A percentile compares a stretch with the other conserved stretches of the same genome.
Evolutionary conservation across 106 monocot species (phyloP).

Genomic region (Cymbidium sinense): DNA sequence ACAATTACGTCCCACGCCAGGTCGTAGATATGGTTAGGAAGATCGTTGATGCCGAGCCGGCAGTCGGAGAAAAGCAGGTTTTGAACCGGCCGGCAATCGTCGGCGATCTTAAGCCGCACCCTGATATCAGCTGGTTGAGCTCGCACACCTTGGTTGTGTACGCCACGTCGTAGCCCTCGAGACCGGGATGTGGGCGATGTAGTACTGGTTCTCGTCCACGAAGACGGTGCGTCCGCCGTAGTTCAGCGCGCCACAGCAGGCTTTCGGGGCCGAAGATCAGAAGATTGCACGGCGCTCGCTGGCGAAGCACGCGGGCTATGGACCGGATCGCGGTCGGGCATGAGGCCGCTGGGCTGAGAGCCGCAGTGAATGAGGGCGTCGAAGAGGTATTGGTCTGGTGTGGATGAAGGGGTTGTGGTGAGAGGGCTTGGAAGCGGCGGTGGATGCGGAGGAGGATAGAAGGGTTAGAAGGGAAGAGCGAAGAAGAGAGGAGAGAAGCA

Average conservation of each 20-base stretch:
- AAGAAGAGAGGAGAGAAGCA: too few relatives aligned
- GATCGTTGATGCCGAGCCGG: constrained; percentile 68
- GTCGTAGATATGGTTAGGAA: constrained; percentile 83
- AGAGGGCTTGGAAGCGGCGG: not conserved
- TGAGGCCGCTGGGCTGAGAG: constrained; percentile 25
- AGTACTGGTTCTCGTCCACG: constrained; percentile 77
- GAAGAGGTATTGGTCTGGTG: constrained; percentile 19
- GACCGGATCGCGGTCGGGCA: constrained; percentile 57
- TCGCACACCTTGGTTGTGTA: constrained; percentile 66
- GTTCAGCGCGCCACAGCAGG: constrained; percentile 81
- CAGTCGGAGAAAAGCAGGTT: constrained; percentile 87
- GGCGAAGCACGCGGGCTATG: constrained; percentile 40
- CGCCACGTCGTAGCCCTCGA: constrained; percentile 81
- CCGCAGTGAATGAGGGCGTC: constrained; percentile 70
- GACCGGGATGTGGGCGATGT: constrained; percentile 46
- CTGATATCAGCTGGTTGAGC: constrained; percentile 30
- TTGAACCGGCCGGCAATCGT: constrained; percentile 75
- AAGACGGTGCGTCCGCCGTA: constrained; percentile 85
- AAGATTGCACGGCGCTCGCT: constrained; percentile 68
- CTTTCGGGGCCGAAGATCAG: constrained; percentile 78
- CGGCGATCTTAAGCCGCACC: constrained; percentile 16
- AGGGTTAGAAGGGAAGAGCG: constrained; percentile 17
- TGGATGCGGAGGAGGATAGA: not conserved
- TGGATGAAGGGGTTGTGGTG: not conserved
- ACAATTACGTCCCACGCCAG: constrained; percentile 83